A percentile compares a stretch with the other conserved stretches of the same genome.
These are phyloP conservation scores for Mortierella sp. DNA, from an alignment of 371 early-diverging fungal species.

Conservation along the genomic window DNA sequence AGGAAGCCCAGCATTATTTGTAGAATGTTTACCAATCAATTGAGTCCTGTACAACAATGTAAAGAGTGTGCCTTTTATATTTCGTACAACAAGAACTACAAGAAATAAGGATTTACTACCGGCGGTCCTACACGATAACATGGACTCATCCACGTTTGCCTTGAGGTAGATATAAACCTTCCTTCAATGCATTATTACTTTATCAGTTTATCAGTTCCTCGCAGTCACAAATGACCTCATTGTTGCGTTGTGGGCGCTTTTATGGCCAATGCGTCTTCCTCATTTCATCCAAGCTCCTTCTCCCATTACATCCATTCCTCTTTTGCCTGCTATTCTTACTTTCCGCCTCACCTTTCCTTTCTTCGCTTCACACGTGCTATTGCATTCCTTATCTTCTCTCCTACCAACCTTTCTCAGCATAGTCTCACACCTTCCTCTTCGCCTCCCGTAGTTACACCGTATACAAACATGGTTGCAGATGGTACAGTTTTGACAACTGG, in stretches of 20 bases:
- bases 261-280: not conserved
- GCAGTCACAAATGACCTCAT: conserved; percentile 11
- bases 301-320: conserved; percentile 8
- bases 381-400: not conserved
- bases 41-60: no score
- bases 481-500: conserved; percentile 25
- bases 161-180: no score
- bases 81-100: no score
- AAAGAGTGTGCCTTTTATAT: no score
- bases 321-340: not conserved
- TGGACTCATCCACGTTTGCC: no score
- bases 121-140: no score
- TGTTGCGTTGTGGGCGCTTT: conserved; percentile 1
- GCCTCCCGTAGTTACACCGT: not conserved
- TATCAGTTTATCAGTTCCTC: not conserved
- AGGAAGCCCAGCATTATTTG: no score
- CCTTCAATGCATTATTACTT: not conserved
- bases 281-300: no score
- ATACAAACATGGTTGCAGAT: conserved; percentile 24
- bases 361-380: not conserved
- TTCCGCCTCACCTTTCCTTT: not conserved
- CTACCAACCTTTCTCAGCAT: not conserved
- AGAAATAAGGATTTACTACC: no score
- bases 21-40: no score
- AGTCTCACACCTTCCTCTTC: not conserved